Conservation (phyloP, 371 early-diverging fungal species). For the Saksenaea vasiformis region DNA sequence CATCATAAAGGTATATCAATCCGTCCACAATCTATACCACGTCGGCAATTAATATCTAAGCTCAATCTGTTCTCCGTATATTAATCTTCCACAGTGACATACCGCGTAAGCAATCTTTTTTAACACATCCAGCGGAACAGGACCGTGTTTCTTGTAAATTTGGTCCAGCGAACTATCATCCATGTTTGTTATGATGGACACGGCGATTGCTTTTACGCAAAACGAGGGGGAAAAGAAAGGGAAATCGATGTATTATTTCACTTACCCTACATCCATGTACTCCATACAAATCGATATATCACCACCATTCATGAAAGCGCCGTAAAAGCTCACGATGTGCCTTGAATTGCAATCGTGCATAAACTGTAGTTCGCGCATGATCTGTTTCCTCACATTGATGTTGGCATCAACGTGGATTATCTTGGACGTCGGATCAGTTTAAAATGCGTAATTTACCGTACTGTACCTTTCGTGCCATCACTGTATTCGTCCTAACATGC, state of each 20-base stretch:
- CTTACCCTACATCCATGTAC: slow-evolving; percentile 83
- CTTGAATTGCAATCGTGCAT: slow-evolving; percentile 84
- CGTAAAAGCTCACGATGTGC: slow-evolving; percentile 89
- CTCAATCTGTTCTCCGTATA: background rate
- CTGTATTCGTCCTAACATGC: slow-evolving; percentile 73
- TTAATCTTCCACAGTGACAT: slow-evolving; percentile 16
- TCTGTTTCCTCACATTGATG: slow-evolving; percentile 75
- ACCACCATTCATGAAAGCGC: slow-evolving; percentile 80
- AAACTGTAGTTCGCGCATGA: slow-evolving; percentile 85
- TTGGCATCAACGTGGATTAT: slow-evolving; percentile 80
- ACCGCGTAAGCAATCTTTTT: slow-evolving; percentile 78
- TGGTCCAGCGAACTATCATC: slow-evolving; percentile 69
- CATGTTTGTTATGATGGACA: background rate
- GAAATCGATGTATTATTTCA: slow-evolving; percentile 2
- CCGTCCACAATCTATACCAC: slow-evolving; percentile 68
- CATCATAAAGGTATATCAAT: slow-evolving; percentile 80
- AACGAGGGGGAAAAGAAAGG: background rate
- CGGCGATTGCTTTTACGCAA: background rate
- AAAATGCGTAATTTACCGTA: background rate
- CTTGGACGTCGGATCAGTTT: slow-evolving; percentile 35
- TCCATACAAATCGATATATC: slow-evolving; percentile 93
- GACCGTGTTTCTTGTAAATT: slow-evolving; percentile 77
- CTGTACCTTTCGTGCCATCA: slow-evolving; percentile 87
- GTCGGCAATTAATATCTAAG: background rate
- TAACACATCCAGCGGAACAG: slow-evolving; percentile 75